These are phyloP conservation scores for Besnoitia besnoiti DNA, from an alignment of 169 alveolate species.

Conservation along the genomic window DNA sequence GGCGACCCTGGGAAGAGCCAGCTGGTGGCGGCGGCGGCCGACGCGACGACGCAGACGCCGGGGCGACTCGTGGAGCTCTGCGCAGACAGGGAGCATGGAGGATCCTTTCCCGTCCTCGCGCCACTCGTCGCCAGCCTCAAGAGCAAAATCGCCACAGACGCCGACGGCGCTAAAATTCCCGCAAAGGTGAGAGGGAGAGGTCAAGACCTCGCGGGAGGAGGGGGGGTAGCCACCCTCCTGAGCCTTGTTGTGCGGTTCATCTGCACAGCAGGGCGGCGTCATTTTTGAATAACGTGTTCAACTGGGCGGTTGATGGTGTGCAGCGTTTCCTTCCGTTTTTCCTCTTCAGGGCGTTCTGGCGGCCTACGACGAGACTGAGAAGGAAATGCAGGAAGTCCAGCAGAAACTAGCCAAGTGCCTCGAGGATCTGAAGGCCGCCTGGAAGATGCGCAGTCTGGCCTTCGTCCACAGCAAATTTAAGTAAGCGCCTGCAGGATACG, in stretches of 20 bases:
- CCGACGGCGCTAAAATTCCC: background rate
- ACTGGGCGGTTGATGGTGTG: background rate
- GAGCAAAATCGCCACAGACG: background rate
- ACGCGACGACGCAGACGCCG: too few relatives aligned
- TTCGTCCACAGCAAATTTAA: conserved; percentile 48
- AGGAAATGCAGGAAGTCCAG: background rate
- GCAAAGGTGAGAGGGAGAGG: background rate
- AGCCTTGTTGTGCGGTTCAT: too few relatives aligned
- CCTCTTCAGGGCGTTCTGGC: conserved; percentile 30
- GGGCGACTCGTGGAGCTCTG: background rate
- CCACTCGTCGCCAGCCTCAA: background rate
- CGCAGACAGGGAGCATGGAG: background rate
- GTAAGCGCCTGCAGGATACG: background rate
- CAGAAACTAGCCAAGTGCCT: background rate
- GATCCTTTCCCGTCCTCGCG: background rate
- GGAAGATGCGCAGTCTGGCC: background rate
- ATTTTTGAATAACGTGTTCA: too few relatives aligned
- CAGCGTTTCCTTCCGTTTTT: background rate
- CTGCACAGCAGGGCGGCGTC: too few relatives aligned
- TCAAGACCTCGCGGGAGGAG: background rate
- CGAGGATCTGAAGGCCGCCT: background rate
- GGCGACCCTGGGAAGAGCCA: too few relatives aligned
- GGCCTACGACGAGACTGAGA: background rate
- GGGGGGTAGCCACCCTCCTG: too few relatives aligned
- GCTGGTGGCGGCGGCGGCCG: too few relatives aligned